Percentiles rank a stretch among this genome's conserved stretches.
These are phyloP conservation scores for Lactarius akahatsu DNA, from an alignment of 768 basidiomycete genomes.

Conservation along the genomic window DNA sequence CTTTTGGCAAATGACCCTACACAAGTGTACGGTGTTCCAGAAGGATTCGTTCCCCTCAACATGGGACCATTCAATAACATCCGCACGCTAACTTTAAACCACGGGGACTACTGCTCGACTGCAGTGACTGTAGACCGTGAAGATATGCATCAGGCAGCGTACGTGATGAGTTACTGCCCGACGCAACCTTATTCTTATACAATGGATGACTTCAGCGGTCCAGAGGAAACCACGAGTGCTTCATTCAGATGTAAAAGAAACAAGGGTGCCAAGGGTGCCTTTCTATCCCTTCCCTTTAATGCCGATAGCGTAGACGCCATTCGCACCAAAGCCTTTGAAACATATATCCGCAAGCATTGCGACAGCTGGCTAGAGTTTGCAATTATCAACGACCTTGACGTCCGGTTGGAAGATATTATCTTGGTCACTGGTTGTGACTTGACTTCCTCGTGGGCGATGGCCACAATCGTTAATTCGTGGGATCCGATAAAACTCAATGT, in stretches of 20 bases:
- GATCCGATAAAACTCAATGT: neutral
- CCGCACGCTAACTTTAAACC: constrained; percentile 2
- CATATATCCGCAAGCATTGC: neutral
- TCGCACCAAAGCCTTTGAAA: neutral
- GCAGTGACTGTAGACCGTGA: constrained; percentile 1
- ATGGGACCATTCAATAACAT: constrained; percentile 21
- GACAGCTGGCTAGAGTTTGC: constrained; percentile 8
- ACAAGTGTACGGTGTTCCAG: constrained; percentile 12
- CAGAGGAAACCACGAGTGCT: constrained; percentile 6
- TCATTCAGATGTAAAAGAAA: constrained; percentile 14
- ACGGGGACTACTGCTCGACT: constrained; percentile 10
- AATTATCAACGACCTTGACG: neutral
- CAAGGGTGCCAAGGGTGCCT: constrained; percentile 24
- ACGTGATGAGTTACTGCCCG: neutral
- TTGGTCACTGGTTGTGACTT: constrained; percentile 16
- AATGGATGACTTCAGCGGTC: neutral
- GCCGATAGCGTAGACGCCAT: neutral
- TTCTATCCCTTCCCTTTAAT: constrained; percentile 22
- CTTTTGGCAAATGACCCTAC: constrained; percentile 6
- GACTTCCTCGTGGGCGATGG: constrained; percentile 13
- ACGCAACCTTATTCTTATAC: neutral
- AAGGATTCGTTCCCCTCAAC: constrained; percentile 7
- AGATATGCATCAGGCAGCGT: constrained; percentile 6
- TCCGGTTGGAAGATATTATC: constrained; percentile 21
- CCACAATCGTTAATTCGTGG: neutral